Evolutionary conservation across 148 eudicot species (phyloP).

Genomic region (Dianthus caryophyllus): DNA sequence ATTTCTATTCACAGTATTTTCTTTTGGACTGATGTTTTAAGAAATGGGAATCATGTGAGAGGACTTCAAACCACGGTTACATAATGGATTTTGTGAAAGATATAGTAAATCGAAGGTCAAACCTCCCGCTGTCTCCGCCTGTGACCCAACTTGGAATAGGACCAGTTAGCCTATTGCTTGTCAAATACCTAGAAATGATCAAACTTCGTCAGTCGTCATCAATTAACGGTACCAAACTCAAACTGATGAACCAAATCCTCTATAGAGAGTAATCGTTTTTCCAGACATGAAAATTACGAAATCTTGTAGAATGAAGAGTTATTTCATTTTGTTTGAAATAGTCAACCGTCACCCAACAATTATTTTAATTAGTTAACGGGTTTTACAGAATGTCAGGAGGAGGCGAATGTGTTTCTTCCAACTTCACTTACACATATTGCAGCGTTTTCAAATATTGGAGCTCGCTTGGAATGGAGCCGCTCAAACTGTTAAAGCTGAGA

Average conservation of each 20-base stretch:
- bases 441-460: conserved; percentile 10
- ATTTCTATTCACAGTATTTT: too few species aligned
- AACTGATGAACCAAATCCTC: neutral
- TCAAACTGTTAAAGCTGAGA: conserved; percentile 56
- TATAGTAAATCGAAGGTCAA: neutral
- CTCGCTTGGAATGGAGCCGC: conserved; percentile 34
- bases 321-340: neutral
- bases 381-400: neutral
- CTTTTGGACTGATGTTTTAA: too few species aligned
- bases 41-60: too few species aligned
- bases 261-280: neutral
- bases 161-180: conserved; percentile 49
- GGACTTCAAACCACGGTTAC: too few species aligned
- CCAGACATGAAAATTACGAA: too few species aligned
- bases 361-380: neutral
- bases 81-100: too few species aligned
- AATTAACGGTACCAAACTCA: neutral
- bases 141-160: conserved; percentile 47
- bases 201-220: conserved; percentile 2
- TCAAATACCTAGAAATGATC: conserved; percentile 39
- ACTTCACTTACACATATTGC: conserved; percentile 35
- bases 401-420: neutral
- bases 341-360: neutral
- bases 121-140: conserved; percentile 19
- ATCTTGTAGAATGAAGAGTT: neutral